These are phyloP conservation scores for Dictyostelium purpureum DNA, from an alignment of 78 protist species.

Conservation along the genomic window DNA sequence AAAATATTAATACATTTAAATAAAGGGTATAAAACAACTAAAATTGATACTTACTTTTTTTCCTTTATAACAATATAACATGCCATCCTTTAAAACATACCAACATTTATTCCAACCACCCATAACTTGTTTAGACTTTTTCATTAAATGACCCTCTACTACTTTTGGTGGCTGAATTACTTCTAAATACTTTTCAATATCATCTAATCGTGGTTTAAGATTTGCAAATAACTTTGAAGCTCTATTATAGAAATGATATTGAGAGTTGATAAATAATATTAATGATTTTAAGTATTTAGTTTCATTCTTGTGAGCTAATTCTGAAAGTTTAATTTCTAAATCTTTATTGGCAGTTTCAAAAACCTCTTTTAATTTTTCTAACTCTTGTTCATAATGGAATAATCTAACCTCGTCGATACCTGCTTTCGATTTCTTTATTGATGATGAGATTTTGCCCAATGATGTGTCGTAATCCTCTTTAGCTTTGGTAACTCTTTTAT, in stretches of 20 bases:
- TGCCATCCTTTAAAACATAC: slow-evolving; percentile 80
- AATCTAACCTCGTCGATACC: slow-evolving; percentile 57
- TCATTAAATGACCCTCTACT: slow-evolving; percentile 76
- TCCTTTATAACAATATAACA: slow-evolving; percentile 72
- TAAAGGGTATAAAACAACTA: background rate
- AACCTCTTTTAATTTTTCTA: slow-evolving; percentile 53
- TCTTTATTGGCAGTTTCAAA: slow-evolving; percentile 51
- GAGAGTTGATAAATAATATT: slow-evolving; percentile 49
- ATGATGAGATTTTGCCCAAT: slow-evolving; percentile 46
- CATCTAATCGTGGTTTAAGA: slow-evolving; percentile 51
- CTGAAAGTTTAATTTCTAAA: slow-evolving; percentile 42
- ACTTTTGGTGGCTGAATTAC: slow-evolving; percentile 77
- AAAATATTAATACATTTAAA: background rate
- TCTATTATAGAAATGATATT: slow-evolving; percentile 55
- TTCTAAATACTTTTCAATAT: slow-evolving; percentile 50
- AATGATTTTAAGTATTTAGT: slow-evolving; percentile 58
- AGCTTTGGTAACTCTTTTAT: slow-evolving; percentile 51
- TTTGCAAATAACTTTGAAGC: slow-evolving; percentile 42
- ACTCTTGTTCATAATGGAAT: slow-evolving; percentile 53
- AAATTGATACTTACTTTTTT: slow-evolving; percentile 30
- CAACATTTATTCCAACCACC: slow-evolving; percentile 84
- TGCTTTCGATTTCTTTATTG: slow-evolving; percentile 51
- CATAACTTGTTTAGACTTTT: slow-evolving; percentile 73
- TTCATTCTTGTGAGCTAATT: slow-evolving; percentile 66
- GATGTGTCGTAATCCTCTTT: slow-evolving; percentile 64